Evolutionary conservation across 2,329 filamentous ascomycete species (phyloP), one percentile per base, ranked within the genome.

Genomic region (Claviceps sorghi): DNA sequence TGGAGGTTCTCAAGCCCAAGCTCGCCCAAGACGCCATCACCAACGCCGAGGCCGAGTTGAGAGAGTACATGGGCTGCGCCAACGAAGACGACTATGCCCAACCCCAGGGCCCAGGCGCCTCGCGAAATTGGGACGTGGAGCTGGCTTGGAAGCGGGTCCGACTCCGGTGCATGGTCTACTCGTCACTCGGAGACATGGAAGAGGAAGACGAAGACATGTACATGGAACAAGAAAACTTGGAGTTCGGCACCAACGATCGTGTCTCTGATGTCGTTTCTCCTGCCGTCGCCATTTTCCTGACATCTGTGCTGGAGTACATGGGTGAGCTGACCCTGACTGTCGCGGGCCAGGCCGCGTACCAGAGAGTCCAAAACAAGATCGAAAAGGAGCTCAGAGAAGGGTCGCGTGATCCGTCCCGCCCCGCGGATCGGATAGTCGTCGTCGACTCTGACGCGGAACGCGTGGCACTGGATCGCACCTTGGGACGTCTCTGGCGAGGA

Each of bases 151-250:
- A 94, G 71, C 80, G 93, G 58, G 93, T 90, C 0, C 82, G 93
- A 52, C 71, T 98, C 61, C 82, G 93, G 55, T 95, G 93, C 66
- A 98, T 98, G 93, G 91, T 98, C 22, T 97, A 97, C 66, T 97
- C 90, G 9, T 90, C 93, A 9, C 74, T 98, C 7, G 93, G 93
- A 45, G 91, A 98, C 63, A 83, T 98, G 77, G 94, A 98, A 67
- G 93, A 98, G 69, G 90, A 97, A 59, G 93, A 98, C 58, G 93
- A 97, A 66, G 91, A 96, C 63, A 81, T 83, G 49, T 88, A 88
- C 62, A 86, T 94, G 64, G 82, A 89, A 57, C 82, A 88, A 60
- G 88, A 93, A 53, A 79, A 86, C 42, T 74, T 91, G 11, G 78
- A 81, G 40, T 72, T 75, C 48, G 74, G 75, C 50, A 71, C 69